Base-by-base conservation (phyloP, 1,284 basidiomycete species). In the Trametes versicolor region DNA sequence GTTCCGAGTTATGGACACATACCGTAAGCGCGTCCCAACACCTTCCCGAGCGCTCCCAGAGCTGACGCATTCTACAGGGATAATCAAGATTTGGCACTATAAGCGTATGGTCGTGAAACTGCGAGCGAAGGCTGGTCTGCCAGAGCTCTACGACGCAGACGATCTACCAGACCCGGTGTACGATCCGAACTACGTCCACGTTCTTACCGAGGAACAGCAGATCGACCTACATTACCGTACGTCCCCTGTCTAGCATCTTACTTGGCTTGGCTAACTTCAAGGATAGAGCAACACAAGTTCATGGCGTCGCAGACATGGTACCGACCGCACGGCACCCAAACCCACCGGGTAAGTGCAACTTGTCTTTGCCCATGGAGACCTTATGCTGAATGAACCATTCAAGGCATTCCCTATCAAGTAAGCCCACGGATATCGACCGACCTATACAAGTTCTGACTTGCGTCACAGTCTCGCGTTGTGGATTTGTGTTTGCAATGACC, bases 221-320 rank as follows among this genome's bases (percentile, higher is more conserved):
- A 81, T 82, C 29, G 85, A 88, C 67, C 76, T 95, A 27, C 85
- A 88, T 71, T 83, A 91, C 73, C 89, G 90, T 91, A 67, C 64
- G 88, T 79, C 4, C 8, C 13, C 25, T 25, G 32, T 4, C 23
- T 15, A 43, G 3, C 49, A 2, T 36, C 23, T 21, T 9, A 8
- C n/a, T 12, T 7, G 8, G 29, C 9, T 15, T 4, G 12, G 43
- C 12, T 23, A 10, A 25, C 25, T 17, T 4, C n/a, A 8, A 9
- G 8, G 25, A 36, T 63, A 92, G 90, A 90, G 68, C 90, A 91
- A 79, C 78, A 82, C 60, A 86, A 89, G 73, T 91, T 92, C 67
- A 84, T 86, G 71, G 80, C 86, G 64, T 85, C 85, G 50, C 87
- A 93, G 78, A 95, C 93, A 0, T 97, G 94, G 93, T 97, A 97